Conservation (phyloP, 2,329 filamentous ascomycete genomes). For the Paraconiothyrium brasiliense region DNA sequence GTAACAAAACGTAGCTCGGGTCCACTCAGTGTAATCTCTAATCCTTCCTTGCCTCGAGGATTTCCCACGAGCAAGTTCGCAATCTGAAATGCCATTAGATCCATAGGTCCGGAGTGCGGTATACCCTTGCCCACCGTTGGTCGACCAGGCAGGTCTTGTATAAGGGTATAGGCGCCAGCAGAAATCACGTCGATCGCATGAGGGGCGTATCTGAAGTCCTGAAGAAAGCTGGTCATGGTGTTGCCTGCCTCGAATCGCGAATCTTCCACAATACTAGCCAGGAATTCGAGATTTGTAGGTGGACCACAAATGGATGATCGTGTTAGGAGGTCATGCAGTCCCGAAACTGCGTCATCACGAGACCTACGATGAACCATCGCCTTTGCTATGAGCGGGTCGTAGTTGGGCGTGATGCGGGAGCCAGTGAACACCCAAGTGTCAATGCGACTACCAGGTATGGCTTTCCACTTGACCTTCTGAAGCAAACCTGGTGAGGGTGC, state of each 20-base stretch:
- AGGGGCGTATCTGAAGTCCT: slow-evolving; percentile 60
- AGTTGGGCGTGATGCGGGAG: slow-evolving; percentile 65
- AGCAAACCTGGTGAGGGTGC: slow-evolving; percentile 68
- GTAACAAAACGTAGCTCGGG: slow-evolving; percentile 66
- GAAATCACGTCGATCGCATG: slow-evolving; percentile 65
- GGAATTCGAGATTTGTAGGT: slow-evolving; percentile 67
- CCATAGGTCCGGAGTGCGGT: slow-evolving; percentile 69
- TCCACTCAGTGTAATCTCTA: slow-evolving; percentile 70
- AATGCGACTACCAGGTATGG: slow-evolving; percentile 60
- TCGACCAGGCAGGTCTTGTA: slow-evolving; percentile 69
- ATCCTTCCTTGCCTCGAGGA: slow-evolving; percentile 57
- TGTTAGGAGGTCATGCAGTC: slow-evolving; percentile 55
- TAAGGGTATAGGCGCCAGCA: slow-evolving; percentile 65
- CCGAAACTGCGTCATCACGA: slow-evolving; percentile 55
- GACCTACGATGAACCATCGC: slow-evolving; percentile 63
- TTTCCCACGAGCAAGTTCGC: slow-evolving; percentile 71
- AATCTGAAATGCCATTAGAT: slow-evolving; percentile 65
- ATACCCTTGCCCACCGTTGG: slow-evolving; percentile 66
- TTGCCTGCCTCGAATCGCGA: slow-evolving; percentile 58
- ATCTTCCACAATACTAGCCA: slow-evolving; percentile 60
- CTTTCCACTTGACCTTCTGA: slow-evolving; percentile 66
- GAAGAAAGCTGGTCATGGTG: slow-evolving; percentile 67
- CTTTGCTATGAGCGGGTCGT: slow-evolving; percentile 67
- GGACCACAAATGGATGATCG: slow-evolving; percentile 62
- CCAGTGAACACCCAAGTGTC: slow-evolving; percentile 72